Percentiles rank a stretch among this genome's conserved stretches.
Evolutionary conservation across 2,329 filamentous ascomycete genomes (phyloP).

Genomic region (Ophiostoma populinum): DNA sequence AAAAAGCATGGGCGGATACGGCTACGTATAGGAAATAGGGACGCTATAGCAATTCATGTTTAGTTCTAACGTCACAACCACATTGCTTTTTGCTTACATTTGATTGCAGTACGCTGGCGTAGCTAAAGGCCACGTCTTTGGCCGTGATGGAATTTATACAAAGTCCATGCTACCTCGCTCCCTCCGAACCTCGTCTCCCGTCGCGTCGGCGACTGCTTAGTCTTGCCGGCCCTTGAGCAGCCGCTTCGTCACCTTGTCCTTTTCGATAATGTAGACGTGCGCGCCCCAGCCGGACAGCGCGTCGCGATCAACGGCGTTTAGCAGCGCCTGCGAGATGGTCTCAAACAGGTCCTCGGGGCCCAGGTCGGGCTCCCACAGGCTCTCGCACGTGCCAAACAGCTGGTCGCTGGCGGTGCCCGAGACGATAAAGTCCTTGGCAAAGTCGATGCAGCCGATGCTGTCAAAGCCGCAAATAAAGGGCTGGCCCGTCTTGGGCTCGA

Average conservation of each 20-base stretch:
- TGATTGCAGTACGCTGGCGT: neutral
- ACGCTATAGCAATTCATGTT: too few relatives aligned
- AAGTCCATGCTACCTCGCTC: neutral
- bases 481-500: slow-evolving; percentile 84
- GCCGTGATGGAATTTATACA: too few relatives aligned
- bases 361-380: slow-evolving; percentile 92
- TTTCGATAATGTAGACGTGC: slow-evolving; percentile 98
- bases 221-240: slow-evolving; percentile 97
- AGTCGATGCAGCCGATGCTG: slow-evolving; percentile 98
- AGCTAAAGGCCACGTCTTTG: too few relatives aligned
- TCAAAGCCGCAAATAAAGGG: slow-evolving; percentile 99
- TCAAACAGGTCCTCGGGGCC: slow-evolving; percentile 93
- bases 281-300: slow-evolving; percentile 95
- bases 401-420: slow-evolving; percentile 92
- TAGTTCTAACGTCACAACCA: too few relatives aligned
- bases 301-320: slow-evolving; percentile 93
- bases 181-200: neutral
- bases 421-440: slow-evolving; percentile 98
- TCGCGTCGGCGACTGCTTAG: slow-evolving; percentile 25
- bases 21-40: too few relatives aligned
- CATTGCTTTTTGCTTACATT: too few relatives aligned
- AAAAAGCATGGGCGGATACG: too few relatives aligned
- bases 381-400: slow-evolving; percentile 96
- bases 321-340: slow-evolving; percentile 86
- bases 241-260: slow-evolving; percentile 98